phyloP scores from a whole-genome alignment of 1,284 basidiomycete genomes.

The Neonothopanus nambi region DNA sequence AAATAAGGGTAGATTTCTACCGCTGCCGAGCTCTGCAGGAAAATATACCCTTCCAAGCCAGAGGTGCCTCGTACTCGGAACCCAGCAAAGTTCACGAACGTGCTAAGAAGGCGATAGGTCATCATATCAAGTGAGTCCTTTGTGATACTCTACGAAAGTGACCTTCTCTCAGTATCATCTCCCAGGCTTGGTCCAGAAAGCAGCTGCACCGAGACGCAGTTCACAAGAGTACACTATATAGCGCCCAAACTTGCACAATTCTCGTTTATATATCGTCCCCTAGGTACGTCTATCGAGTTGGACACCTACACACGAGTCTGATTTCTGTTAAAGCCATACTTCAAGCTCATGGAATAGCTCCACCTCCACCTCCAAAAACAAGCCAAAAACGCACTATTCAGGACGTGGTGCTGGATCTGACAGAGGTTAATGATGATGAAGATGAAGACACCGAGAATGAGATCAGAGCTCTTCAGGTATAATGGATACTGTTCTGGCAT shows the following conservation, averaged over 20 bases:
- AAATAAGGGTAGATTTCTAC: conserved; percentile 10
- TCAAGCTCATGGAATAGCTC: conserved; percentile 12
- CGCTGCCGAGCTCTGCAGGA: too few species aligned
- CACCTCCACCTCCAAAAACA: not conserved
- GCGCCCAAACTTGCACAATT: not conserved
- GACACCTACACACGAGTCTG: not conserved
- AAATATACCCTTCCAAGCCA: too few species aligned
- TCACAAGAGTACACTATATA: too few species aligned
- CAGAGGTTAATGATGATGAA: not conserved
- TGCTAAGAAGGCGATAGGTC: conserved; percentile 37
- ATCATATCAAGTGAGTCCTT: conserved; percentile 33
- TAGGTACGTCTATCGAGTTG: not conserved
- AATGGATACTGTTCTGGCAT: not conserved
- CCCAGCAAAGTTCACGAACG: conserved; percentile 34
- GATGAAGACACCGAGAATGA: not conserved
- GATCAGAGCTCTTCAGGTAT: not conserved
- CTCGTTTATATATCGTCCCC: not conserved
- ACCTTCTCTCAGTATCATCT: too few species aligned
- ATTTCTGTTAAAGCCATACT: conserved; percentile 1
- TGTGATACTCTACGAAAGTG: not conserved
- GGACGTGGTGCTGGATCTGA: not conserved
- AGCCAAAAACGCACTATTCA: not conserved
- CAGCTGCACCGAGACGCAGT: too few species aligned
- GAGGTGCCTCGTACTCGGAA: conserved; percentile 14
- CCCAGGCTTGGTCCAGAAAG: too few species aligned